Conservation (phyloP, 2,329 filamentous ascomycete genomes). For the Penicillium sumatraense region DNA sequence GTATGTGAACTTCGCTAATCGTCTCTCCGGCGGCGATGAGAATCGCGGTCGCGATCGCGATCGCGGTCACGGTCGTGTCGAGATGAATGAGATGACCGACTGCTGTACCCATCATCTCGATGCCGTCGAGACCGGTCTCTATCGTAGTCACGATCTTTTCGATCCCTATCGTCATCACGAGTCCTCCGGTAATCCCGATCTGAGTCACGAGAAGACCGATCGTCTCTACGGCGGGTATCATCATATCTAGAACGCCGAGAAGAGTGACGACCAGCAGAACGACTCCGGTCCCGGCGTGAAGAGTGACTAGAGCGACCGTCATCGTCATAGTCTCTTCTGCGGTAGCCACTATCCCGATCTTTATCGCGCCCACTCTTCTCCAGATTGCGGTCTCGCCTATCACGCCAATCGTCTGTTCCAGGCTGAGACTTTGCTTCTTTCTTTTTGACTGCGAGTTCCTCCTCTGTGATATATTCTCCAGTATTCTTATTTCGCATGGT, state of each 20-base stretch:
- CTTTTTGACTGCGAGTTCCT: slow-evolving; percentile 61
- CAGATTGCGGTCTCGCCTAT: slow-evolving; percentile 50
- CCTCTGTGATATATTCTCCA: slow-evolving; percentile 65
- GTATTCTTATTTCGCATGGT: slow-evolving; percentile 65
- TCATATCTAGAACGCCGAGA: slow-evolving; percentile 41
- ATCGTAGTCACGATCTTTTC: slow-evolving; percentile 36
- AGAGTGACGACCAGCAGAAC: slow-evolving; percentile 39
- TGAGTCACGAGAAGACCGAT: slow-evolving; percentile 37
- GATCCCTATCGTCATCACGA: slow-evolving; percentile 35
- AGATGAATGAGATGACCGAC: slow-evolving; percentile 38
- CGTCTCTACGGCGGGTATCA: slow-evolving; percentile 35
- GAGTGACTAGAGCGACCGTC: slow-evolving; percentile 43
- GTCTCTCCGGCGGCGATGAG: slow-evolving; percentile 34
- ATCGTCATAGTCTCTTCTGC: slow-evolving; percentile 39
- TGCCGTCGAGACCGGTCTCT: slow-evolving; percentile 34
- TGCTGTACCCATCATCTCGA: slow-evolving; percentile 38
- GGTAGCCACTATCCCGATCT: slow-evolving; percentile 38
- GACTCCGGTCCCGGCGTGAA: slow-evolving; percentile 43
- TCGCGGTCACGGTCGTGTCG: slow-evolving; percentile 36
- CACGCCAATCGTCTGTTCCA: slow-evolving; percentile 50
- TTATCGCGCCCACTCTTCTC: slow-evolving; percentile 43
- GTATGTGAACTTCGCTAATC: slow-evolving; percentile 20
- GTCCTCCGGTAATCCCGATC: slow-evolving; percentile 26
- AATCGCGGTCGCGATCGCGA: slow-evolving; percentile 36
- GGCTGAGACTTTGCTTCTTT: slow-evolving; percentile 50